These are phyloP conservation scores for Verbascum thapsus DNA, from an alignment of 257 asterid species.

Conservation along the genomic window DNA sequence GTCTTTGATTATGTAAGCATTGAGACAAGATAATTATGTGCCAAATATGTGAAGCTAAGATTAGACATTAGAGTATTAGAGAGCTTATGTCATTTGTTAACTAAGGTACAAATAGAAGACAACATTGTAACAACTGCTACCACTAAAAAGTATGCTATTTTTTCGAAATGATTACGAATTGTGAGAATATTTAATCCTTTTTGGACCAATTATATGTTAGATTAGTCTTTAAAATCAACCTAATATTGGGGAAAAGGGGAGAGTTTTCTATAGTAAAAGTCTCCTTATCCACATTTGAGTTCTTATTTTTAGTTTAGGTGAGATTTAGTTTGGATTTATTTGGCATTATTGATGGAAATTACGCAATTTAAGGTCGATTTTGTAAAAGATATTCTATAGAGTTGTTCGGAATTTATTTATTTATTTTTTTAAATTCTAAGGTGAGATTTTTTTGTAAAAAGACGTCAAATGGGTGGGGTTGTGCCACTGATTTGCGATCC, in stretches of 20 bases:
- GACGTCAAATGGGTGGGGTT: no score
- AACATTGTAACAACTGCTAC: conserved; percentile 72
- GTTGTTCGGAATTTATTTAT: neutral
- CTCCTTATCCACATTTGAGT: conserved; percentile 12
- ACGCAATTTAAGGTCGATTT: conserved; percentile 3
- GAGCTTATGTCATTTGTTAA: conserved; percentile 38
- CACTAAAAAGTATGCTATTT: conserved; percentile 29
- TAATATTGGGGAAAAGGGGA: neutral
- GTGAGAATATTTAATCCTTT: conserved; percentile 25
- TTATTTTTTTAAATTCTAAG: no score
- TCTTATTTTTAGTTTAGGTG: neutral
- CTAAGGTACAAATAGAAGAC: conserved; percentile 48
- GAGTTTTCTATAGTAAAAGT: conserved; percentile 9
- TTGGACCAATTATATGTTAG: conserved; percentile 21
- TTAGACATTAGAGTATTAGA: conserved; percentile 29
- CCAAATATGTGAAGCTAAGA: conserved; percentile 39
- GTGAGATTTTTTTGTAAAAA: no score
- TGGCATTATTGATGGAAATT: neutral
- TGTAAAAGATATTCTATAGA: neutral
- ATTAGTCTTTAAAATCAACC: conserved; percentile 12
- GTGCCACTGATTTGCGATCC: no score
- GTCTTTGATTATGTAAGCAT: conserved; percentile 48
- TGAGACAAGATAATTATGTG: conserved; percentile 35
- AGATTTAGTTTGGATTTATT: conserved; percentile 14
- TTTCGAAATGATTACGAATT: conserved; percentile 21